Base-by-base conservation (phyloP, 495 filamentous ascomycete species). In the Mytilinidion resinicola region DNA sequence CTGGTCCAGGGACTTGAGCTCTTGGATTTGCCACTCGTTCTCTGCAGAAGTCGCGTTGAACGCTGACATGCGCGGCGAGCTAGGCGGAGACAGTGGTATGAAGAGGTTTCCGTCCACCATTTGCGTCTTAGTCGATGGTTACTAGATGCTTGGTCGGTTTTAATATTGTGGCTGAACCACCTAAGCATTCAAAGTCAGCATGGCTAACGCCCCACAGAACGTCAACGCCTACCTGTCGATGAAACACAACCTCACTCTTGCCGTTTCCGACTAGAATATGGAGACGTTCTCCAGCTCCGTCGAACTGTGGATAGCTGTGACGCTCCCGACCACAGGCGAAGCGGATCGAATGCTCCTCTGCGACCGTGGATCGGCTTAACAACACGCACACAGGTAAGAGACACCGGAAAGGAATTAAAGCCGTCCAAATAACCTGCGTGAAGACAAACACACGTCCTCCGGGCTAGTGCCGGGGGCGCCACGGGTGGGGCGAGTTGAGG, bases 81-180 rank as follows among this genome's bases (percentile, higher is more conserved):
- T 64, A 38, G 62, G 61, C 53, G 65, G 66, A 48, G 68, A 67
- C 46, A 67, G 65, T 51, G 66, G 65, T 46, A 66, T 67, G 65
- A 68, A 68, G 17, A 62, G 59, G 51, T 65, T 68, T 65, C 63
- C 63, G 63, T 68, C 63, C 51, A 68, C 66, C 66, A 68, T 68
- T 66, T 53, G 63, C 59, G 51, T 51, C 57, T 67, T 64, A 17
- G 35, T 36, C 21, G 56, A 54, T 33, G 62, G 42, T 35, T 56
- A 34, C 30, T 55, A 44, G 46, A 51, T 47, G 59, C 54, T 55
- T 47, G 35, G 50, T 52, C 62, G 52, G 19, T 21, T 51, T 61
- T 65, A 39, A 35, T 35, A 34, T 38, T 56, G 58, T 65, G 58
- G 62, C 62, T 61, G 51, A 58, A 65, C 47, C 33, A 51, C 43